Percentiles rank a stretch among this genome's conserved stretches.
phyloP scores from a whole-genome alignment of 1,139 yeast genomes.

The Candida smagusa region DNA sequence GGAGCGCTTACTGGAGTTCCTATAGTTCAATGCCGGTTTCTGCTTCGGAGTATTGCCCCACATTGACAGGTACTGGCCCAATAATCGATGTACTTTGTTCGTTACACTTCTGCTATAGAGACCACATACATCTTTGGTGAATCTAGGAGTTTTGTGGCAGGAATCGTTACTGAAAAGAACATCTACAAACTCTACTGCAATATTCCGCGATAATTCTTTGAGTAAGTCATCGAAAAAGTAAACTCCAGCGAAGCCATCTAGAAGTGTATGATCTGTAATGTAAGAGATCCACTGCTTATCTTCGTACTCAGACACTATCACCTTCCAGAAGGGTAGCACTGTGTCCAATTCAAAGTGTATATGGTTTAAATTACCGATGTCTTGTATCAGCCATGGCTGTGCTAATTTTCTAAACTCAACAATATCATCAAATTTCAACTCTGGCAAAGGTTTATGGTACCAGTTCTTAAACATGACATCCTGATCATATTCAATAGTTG shows the following conservation, averaged over 20 bases:
- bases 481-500: neutral
- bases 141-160: too few relatives aligned
- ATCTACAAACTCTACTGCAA: too few relatives aligned
- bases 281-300: constrained; percentile 21
- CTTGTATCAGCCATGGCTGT: neutral
- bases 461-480: constrained; percentile 14
- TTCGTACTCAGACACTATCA: constrained; percentile 20
- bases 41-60: too few relatives aligned
- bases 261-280: constrained; percentile 30
- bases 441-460: constrained; percentile 16
- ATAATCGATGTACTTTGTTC: too few relatives aligned
- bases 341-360: constrained; percentile 14
- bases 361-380: constrained; percentile 13
- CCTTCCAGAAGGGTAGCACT: constrained; percentile 28
- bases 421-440: constrained; percentile 24
- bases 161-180: too few relatives aligned
- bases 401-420: constrained; percentile 14
- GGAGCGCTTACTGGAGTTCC: too few relatives aligned
- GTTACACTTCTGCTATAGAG: too few relatives aligned
- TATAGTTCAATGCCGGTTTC: too few relatives aligned
- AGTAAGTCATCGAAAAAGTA: constrained; percentile 32
- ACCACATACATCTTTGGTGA: too few relatives aligned
- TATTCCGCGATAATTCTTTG: constrained; percentile 10
- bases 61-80: too few relatives aligned
- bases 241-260: constrained; percentile 35